Evolutionary conservation across 148 eudicot species (phyloP), one percentile per base, ranked within the genome.

Genomic region (Rhododendron vialii): DNA sequence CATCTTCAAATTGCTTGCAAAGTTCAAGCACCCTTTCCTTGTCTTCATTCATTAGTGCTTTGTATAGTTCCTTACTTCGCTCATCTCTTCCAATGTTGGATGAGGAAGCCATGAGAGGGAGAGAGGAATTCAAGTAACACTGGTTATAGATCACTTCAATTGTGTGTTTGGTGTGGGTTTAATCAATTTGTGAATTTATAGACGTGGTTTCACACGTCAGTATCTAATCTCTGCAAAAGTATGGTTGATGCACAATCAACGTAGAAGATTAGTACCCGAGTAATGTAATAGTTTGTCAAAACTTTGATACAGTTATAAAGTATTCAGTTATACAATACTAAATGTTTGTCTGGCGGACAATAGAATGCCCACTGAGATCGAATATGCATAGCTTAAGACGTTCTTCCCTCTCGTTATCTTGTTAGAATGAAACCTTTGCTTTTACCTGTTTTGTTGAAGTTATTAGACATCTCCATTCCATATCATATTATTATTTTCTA

Each of bases 11-110:
- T 18, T 22, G 1, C 71, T 55, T 18, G 53, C 87, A 86, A 18
- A 80, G 43, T 12, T 80, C 20, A 43, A 86, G 71, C 84, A 86
- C 87, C 83, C 1, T n/a, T 2, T 7, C 13, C 24, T 24, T 77
- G 1, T 86, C 36, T 65, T 50, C 78, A 0, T 22, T 24, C 36
- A 86, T 30, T 12, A 86, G 48, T 65, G 87, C 79, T 13, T 50
- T 12, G 82, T 86, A 86, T 20, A 83, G 13, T 7, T 82, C 20
- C 18, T 4, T 82, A 55, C 0, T 33, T 28, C 1, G 36, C 36
- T 69, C 75, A 53, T 81, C 17, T 7, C 28, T 1, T 17, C 0
- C 41, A 81, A 51, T n/a, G 12, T 10, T 10, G 10, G 65, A 43
- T 11, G 22, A 18, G 80, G 26, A 41, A 43, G 48, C 47, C 79